These are phyloP conservation scores for Volvariella surrecta DNA, from an alignment of 1,284 basidiomycete species.

Conservation along the genomic window DNA sequence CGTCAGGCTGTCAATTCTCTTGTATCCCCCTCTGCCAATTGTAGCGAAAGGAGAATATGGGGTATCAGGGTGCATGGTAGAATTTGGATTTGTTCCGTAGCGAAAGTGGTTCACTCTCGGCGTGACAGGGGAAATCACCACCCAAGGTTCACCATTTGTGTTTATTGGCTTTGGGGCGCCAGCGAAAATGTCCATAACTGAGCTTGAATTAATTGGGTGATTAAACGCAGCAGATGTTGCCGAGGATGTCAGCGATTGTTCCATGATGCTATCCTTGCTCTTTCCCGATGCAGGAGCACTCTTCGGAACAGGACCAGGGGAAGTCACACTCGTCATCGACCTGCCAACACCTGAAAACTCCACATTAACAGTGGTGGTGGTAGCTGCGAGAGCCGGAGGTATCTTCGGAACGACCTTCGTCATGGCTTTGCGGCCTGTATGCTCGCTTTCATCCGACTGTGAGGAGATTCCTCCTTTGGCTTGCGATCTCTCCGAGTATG, in stretches of 20 bases:
- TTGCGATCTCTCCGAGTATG: too few species aligned
- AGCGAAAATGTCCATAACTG: constrained; percentile 70
- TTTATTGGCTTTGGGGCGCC: constrained; percentile 51
- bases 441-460: too few species aligned
- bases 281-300: too few species aligned
- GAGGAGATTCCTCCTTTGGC: too few species aligned
- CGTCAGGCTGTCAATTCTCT: neutral
- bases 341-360: constrained; percentile 80
- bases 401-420: constrained; percentile 52
- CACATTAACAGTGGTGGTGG: constrained; percentile 85
- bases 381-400: constrained; percentile 75
- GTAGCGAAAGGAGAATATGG: too few species aligned
- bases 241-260: constrained; percentile 6
- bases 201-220: too few species aligned
- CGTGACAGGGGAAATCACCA: constrained; percentile 35
- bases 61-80: too few species aligned
- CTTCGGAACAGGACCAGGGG: constrained; percentile 3
- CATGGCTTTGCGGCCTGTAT: constrained; percentile 14
- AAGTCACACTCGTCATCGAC: constrained; percentile 54
- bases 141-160: constrained; percentile 46
- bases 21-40: constrained; percentile 1
- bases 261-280: neutral
- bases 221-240: constrained; percentile 24
- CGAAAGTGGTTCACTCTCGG: too few species aligned
- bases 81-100: too few species aligned